Evolutionary conservation across 441 rosid species (phyloP), one percentile per base, ranked within the genome.

Genomic region (Populus hybrid): DNA sequence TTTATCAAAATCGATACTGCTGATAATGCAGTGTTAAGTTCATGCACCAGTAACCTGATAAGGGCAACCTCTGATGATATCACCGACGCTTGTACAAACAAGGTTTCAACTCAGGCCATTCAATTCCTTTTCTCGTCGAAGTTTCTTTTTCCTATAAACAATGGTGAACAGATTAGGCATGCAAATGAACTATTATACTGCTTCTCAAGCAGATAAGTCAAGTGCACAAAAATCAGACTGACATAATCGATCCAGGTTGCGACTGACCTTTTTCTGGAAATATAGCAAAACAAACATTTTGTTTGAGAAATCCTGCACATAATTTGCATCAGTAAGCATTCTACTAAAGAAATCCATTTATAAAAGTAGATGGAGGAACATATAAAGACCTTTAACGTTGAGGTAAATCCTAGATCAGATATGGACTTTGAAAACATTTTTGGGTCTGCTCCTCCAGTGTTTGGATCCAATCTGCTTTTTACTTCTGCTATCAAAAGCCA

Each of bases 401-500:
- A 84, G 20, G 86, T 80, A 71, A 95, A 93, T 68, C 95, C 99
- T 65, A 95, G 91, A 74, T 92, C 89, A 67, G 91, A 87, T 36
- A 93, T 75, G 9, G 97, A 93, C 81, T 89, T 88, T 12, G 90
- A 79, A 75, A 95, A 95, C 81, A 77, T 81, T 36, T 89, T 88
- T 16, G 95, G 92, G 71, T 93, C 92, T 31, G 98, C 94, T 77
- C 98, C 99, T 67, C 97, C 93, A 61, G 84, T 91, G 64, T 82
- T 91, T 78, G 99, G 93, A 87, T 95, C 97, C 73, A 95, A 91
- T 80, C 99, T 89, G 78, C 99, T 95, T 87, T 89, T 93, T 2
- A 93, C 97, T 82, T 93, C 98, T 1, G 98, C 99, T 89, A 93
- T 92, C 82, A 95, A 88, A 82, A 95, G 97, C 95, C 90, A 90